Evolutionary conservation across 108 stramenopile species (phyloP).

Genomic region (Stephanodiscus minutulus): DNA sequence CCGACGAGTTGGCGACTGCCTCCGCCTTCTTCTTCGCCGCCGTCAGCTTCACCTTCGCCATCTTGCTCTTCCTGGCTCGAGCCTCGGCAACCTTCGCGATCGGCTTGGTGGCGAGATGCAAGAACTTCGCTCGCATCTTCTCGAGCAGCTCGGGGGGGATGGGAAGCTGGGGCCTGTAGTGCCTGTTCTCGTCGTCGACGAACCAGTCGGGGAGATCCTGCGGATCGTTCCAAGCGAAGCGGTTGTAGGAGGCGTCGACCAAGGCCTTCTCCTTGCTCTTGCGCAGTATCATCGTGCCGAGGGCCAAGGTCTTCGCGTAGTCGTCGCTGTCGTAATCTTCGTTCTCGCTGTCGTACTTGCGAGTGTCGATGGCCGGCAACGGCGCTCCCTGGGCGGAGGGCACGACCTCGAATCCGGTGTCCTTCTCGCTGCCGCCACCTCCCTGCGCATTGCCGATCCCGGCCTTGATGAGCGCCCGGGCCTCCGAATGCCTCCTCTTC

Average conservation of each 20-base stretch:
- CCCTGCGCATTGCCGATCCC: slow-evolving; percentile 55
- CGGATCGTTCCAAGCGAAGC: slow-evolving; percentile 98
- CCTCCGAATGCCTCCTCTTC: slow-evolving; percentile 73
- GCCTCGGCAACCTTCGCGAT: slow-evolving; percentile 99
- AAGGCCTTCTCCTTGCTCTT: slow-evolving; percentile 93
- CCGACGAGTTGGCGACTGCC: slow-evolving; percentile 85
- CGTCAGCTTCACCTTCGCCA: slow-evolving; percentile 80
- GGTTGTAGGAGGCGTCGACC: slow-evolving; percentile 99
- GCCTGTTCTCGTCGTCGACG: slow-evolving; percentile 93
- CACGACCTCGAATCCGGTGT: slow-evolving; percentile 72
- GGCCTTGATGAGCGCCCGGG: slow-evolving; percentile 86
- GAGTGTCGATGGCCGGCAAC: slow-evolving; percentile 75
- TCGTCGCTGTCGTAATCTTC: slow-evolving; percentile 99
- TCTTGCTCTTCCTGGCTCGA: slow-evolving; percentile 91
- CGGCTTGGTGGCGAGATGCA: slow-evolving; percentile 87
- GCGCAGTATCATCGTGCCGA: slow-evolving; percentile 97
- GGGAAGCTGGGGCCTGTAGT: slow-evolving; percentile 97
- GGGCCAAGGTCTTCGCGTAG: slow-evolving; percentile 88
- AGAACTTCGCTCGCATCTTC: slow-evolving; percentile 93
- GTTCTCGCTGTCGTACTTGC: slow-evolving; percentile 91
- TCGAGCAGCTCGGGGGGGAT: slow-evolving; percentile 91
- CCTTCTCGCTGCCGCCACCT: slow-evolving; percentile 21
- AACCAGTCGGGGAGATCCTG: slow-evolving; percentile 97
- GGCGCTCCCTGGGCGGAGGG: slow-evolving; percentile 39
- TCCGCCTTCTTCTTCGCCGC: slow-evolving; percentile 96